Conservation (phyloP, 192 early-diverging fungal species). For the Coemansia erecta region DNA sequence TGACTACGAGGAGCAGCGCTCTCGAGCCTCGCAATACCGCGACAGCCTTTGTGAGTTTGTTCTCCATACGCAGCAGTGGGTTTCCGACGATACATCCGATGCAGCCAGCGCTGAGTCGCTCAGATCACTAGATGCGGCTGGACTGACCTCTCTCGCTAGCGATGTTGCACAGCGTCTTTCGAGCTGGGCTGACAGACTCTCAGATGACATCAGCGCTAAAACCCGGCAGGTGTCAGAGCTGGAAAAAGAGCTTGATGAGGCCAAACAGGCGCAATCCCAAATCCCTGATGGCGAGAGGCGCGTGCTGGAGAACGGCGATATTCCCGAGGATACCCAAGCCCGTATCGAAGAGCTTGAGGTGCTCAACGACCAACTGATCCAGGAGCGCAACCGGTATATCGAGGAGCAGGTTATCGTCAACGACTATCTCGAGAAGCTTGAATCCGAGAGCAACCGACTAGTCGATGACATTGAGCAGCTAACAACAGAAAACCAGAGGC, state of each 20-base stretch:
- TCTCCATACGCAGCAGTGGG: conserved; percentile 4
- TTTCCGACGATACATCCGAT: conserved; percentile 8
- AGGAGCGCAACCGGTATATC: conserved; percentile 48
- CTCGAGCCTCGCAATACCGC: conserved; percentile 7
- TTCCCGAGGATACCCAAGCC: conserved; percentile 39
- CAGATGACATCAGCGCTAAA: conserved; percentile 4
- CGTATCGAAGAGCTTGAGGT: conserved; percentile 59
- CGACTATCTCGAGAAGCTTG: conserved; percentile 58
- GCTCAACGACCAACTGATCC: conserved; percentile 57
- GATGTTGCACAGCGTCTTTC: not conserved
- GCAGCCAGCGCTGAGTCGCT: not conserved
- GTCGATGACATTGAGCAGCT: conserved; percentile 77
- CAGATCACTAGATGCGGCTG: not conserved
- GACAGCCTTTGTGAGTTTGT: conserved; percentile 6
- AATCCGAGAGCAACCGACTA: conserved; percentile 69
- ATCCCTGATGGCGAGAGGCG: not conserved
- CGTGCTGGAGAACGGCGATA: not conserved
- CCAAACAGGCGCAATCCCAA: conserved; percentile 7
- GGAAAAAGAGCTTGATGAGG: conserved; percentile 1
- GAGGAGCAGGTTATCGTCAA: conserved; percentile 22
- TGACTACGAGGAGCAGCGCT: conserved; percentile 32
- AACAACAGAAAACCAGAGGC: conserved; percentile 56
- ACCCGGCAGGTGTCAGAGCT: conserved; percentile 10
- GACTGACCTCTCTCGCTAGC: not conserved
- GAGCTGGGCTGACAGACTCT: conserved; percentile 7